Evolutionary conservation across 1,284 basidiomycete genomes (phyloP).

Genomic region (Apiotrichum gamsii): DNA sequence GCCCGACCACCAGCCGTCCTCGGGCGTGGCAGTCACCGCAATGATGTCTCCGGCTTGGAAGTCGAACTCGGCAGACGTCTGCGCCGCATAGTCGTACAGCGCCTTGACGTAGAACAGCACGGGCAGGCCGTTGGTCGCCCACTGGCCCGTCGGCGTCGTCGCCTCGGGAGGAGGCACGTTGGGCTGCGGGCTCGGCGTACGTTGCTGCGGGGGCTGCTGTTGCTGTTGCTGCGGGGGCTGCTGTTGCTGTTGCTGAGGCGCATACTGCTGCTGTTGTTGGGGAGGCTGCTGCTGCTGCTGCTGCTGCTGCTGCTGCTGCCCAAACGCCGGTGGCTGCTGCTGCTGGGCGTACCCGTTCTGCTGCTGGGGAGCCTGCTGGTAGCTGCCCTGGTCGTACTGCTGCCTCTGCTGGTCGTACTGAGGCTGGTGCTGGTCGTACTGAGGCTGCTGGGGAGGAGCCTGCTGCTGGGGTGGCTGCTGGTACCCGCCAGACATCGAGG

Average conservation of each 20-base stretch:
- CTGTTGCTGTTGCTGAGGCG: constrained; percentile 3
- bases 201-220: constrained; percentile 19
- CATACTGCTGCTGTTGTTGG: not conserved
- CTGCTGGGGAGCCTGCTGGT: constrained; percentile 7
- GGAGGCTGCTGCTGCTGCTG: not conserved
- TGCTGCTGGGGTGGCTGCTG: constrained; percentile 41
- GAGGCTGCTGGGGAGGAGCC: constrained; percentile 7
- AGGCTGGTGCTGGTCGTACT: constrained; percentile 26
- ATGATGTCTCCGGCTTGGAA: constrained; percentile 89
- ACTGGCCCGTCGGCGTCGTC: constrained; percentile 44
- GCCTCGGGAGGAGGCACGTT: constrained; percentile 34
- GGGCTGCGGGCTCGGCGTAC: constrained; percentile 37
- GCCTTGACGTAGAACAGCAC: constrained; percentile 64
- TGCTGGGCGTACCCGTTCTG: too few relatives aligned
- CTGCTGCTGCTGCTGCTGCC: not conserved
- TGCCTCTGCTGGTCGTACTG: constrained; percentile 12
- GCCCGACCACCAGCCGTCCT: constrained; percentile 87
- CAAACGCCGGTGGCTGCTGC: not conserved
- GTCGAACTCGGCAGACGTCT: constrained; percentile 59
- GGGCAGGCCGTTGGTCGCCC: constrained; percentile 42
- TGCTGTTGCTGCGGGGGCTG: constrained; percentile 37
- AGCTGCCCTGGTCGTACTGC: constrained; percentile 14
- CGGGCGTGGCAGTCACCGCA: constrained; percentile 81
- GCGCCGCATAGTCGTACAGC: constrained; percentile 82
- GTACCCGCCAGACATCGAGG: not conserved